Base-by-base conservation (phyloP, 495 filamentous ascomycete genomes). In the Cercophora scortea region DNA sequence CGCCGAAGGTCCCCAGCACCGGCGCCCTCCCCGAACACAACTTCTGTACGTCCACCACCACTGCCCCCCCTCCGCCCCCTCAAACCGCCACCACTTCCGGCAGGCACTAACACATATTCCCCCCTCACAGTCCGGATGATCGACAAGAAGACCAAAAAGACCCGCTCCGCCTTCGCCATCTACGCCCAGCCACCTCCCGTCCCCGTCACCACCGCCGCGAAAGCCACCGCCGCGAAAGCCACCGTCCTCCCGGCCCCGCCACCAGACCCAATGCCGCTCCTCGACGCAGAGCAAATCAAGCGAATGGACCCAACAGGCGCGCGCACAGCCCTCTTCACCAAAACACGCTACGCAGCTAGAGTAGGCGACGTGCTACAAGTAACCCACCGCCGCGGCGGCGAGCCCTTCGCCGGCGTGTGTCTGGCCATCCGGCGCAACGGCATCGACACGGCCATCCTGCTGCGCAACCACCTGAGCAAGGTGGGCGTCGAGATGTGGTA, bases 401-500 rank as follows among this genome's bases (percentile, higher is more conserved):
- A 95, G 60, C 91, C 93, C 0, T 96, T 96, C 67, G 78, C 89
- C 12, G 93, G 93, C 32, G 87, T 94, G 10, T 85, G 84, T 55
- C 66, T 99, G 60, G 86, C 83, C 58, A 92, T 97, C 63, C 83
- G 90, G 32, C 76, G 90, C 36, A 79, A 81, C 6, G 91, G 90
- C 55, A 77, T 94, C 19, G 93, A 99, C 67, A 92, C 89, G 6
- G 85, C 84, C 1, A 80, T 97, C 42, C 68, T 96, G 54, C 75
- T 99, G 49, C 78, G 93, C 25, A 91, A 90, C 61, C 81, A 91
- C 57, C 66, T 99, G 49, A 84, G 83, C 42, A 78, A 85, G 49
- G 80, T 93, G 6, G 88, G 89, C 44, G 90, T 96, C n/a, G 93
- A 99, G 81, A 90, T 96, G 89, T 96, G 89, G 80, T 88, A 85